Evolutionary conservation across 441 rosid genomes (phyloP), one percentile per base, ranked within the genome.

Genomic region (Flueggea neowawraea): DNA sequence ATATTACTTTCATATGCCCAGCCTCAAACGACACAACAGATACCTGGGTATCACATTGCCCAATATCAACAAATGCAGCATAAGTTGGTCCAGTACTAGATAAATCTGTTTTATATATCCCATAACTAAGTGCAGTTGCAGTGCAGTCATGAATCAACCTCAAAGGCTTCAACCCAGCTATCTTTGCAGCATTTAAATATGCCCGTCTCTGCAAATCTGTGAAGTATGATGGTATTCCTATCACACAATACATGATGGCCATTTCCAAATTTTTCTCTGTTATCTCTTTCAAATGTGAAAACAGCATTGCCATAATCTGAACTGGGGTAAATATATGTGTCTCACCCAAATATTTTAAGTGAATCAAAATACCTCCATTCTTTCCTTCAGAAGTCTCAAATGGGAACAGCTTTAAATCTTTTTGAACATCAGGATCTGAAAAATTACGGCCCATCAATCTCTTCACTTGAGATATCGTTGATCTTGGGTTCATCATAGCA

Each of bases 81-180:
- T 60, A 75, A 55, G 84, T 77, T 71, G 86, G 82, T 54, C 75
- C 82, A 2, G 73, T 66, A 51, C 69, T 73, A 48, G 90, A 66
- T 68, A 89, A 75, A 68, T 95, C 97, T 15, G 91, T 82, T 80
- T 82, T 91, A 69, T 95, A 95, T 55, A 95, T 89, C 69, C 99
- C 99, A 67, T 95, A 95, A 63, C 96, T 84, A 53, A 95, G 95
- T 13, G 99, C 95, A 68, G 91, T 89, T 48, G 98, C 98, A 6
- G 97, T 79, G 68, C 84, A 86, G 60, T 95, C 99, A 72, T 95
- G 99, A 84, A 95, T 84, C 82, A 95, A 79, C 70, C 95, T 85
- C 85, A 91, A 67, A 6, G 96, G 91, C 72, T 82, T 84, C 69
- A 91, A 62, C 52, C 99, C 98, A 69, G 96, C 95, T 62, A 91